A percentile compares a stretch with the other conserved stretches of the same genome.
phyloP scores from a whole-genome alignment of 2,329 filamentous ascomycete species.

The Penicillium sp. region DNA sequence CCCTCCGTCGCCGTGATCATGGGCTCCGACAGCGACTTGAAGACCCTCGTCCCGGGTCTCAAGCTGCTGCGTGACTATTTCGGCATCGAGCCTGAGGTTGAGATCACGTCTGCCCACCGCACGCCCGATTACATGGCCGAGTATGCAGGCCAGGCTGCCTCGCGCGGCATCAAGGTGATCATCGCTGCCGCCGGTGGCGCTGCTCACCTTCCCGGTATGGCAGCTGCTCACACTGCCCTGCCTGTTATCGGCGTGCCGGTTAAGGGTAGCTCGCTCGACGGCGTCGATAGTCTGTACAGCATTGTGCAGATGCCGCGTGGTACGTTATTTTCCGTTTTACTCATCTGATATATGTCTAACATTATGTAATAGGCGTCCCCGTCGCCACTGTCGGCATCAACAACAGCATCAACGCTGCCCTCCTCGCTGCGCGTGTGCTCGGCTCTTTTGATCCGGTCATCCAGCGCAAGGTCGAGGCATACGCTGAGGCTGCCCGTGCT shows the following conservation, averaged over 20 bases:
- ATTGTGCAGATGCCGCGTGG: constrained; percentile 73
- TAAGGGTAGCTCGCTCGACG: constrained; percentile 69
- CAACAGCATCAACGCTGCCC: constrained; percentile 73
- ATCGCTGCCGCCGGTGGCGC: constrained; percentile 75
- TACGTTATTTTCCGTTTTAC: constrained; percentile 35
- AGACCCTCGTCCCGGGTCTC: constrained; percentile 45
- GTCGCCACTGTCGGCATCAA: constrained; percentile 76
- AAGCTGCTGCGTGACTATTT: constrained; percentile 45
- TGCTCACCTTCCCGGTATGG: constrained; percentile 72
- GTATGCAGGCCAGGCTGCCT: constrained; percentile 62
- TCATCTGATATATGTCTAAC: neutral
- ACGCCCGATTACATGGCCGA: constrained; percentile 69
- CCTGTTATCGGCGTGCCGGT: constrained; percentile 77
- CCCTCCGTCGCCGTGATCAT: constrained; percentile 48
- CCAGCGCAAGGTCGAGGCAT: constrained; percentile 43
- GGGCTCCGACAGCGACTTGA: constrained; percentile 49
- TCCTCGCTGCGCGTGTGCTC: constrained; percentile 68
- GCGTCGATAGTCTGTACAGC: constrained; percentile 66
- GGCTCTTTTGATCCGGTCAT: constrained; percentile 49
- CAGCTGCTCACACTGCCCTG: constrained; percentile 66
- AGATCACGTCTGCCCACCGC: constrained; percentile 58
- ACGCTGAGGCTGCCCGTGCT: constrained; percentile 40
- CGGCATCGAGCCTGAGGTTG: constrained; percentile 44
- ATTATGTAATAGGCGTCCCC: constrained; percentile 55
- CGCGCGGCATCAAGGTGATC: constrained; percentile 66